Base-by-base conservation (phyloP, 768 basidiomycete species). In the Mycena capillaripes region DNA sequence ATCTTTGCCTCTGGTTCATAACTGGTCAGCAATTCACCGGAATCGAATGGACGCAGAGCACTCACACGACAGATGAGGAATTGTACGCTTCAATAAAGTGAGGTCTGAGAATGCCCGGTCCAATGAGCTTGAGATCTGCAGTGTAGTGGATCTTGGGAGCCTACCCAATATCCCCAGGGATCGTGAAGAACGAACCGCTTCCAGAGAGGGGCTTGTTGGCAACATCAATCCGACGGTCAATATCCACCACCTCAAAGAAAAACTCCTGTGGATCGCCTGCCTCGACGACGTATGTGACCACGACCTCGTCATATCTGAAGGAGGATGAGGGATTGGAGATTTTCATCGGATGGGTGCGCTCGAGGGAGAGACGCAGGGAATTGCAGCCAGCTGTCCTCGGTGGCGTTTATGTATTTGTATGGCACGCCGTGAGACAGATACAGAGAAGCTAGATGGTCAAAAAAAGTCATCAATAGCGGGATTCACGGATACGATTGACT, bases 41-140 rank as follows among this genome's bases (percentile, higher is more conserved):
- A 12, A 14, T 8, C 1, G 23, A 29, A 30, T 23, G 48, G 48
- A 62, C 67, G 27, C 16, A 6, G 36, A 14, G 36, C 36, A 14
- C 36, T n/a, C 36, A 67, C 71, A 67, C 65, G 12, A 67, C 44
- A 36, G 34, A 59, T 6, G 65, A 40, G 17, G 60, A 23, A 12
- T 62, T 63, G 23, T 67, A 72, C 23, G 57, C 72, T 34, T 73
- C 67, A 14, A 73, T 69, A 52, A 27, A 44, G 38, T 73, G 72
- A 21, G 23, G 44, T 5, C 72, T 73, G 14, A 50, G 30, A 19
- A 29, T 17, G 9, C 10, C 2, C n/a, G 3, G n/a, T 57, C 55
- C 23, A 38, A 57, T 25, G 2, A 57, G 12, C 56, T 10, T 25
- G 12, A 38, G 8, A 38, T 6, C 36, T 38, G 6, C 36, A 38